These are phyloP conservation scores for Pythium apleroticum DNA, from an alignment of 352 stramenopile species.

Conservation along the genomic window DNA sequence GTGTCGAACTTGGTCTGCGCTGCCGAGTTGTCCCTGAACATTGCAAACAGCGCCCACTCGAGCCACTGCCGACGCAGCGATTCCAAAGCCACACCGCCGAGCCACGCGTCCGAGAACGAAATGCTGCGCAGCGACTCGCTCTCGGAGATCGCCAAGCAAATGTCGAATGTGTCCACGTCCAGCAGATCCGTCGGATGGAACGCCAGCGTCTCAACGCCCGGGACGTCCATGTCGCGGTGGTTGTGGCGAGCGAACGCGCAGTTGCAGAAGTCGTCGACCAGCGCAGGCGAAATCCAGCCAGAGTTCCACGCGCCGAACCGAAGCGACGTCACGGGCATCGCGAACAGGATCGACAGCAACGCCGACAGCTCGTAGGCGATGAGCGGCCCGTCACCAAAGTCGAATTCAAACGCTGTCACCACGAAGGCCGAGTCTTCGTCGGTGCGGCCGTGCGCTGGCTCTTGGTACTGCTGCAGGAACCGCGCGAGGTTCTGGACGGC, in stretches of 20 bases:
- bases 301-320: slow-evolving; percentile 4
- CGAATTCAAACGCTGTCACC: slow-evolving; percentile 2
- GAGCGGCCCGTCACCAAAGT: slow-evolving; percentile 6
- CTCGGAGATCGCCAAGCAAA: neutral
- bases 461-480: slow-evolving; percentile 1
- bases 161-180: neutral
- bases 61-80: neutral
- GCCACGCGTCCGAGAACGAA: neutral
- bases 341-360: neutral
- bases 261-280: slow-evolving; percentile 1
- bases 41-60: neutral
- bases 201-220: neutral
- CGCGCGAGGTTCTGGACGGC: slow-evolving; percentile 3
- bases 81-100: neutral
- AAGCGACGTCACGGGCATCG: slow-evolving; percentile 4
- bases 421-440: slow-evolving; percentile 8
- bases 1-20: neutral
- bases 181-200: slow-evolving; percentile 5
- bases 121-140: neutral
- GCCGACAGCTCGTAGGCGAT: neutral
- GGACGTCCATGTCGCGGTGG: neutral
- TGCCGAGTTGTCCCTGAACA: neutral
- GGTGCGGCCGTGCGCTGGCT: neutral
- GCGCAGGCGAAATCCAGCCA: neutral
- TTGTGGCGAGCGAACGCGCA: neutral